Evolutionary conservation across 352 stramenopile genomes (phyloP).

Genomic region (Phytopythium sindhum): DNA sequence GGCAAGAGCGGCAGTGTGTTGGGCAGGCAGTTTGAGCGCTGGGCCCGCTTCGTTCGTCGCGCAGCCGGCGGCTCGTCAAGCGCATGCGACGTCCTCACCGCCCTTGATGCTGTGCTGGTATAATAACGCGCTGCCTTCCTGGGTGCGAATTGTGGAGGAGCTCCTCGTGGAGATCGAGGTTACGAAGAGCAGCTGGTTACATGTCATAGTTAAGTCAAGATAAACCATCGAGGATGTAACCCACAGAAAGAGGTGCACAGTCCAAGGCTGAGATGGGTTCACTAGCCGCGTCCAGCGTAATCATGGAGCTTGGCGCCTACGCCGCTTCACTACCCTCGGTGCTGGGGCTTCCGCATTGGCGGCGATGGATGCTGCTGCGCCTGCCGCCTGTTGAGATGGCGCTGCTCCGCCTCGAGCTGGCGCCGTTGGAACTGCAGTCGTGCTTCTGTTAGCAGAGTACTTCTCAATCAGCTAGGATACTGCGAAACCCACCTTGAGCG

Average conservation of each 20-base stretch:
- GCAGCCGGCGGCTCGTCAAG: too few species aligned
- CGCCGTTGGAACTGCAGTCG: slow-evolving; percentile 41
- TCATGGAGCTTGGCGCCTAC: background rate
- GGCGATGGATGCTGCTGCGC: background rate
- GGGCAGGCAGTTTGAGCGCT: background rate
- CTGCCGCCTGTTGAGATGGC: slow-evolving; percentile 42
- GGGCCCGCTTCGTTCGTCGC: background rate
- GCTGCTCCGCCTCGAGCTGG: slow-evolving; percentile 50
- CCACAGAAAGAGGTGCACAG: background rate
- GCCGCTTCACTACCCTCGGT: background rate
- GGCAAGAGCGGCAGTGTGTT: background rate
- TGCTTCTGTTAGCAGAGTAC: background rate
- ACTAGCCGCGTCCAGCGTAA: background rate
- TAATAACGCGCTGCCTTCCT: too few species aligned
- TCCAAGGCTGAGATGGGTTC: slow-evolving; percentile 1
- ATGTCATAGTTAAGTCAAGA: background rate
- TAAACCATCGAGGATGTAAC: background rate
- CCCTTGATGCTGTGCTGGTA: too few species aligned
- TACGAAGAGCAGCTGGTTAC: background rate
- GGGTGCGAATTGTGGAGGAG: background rate
- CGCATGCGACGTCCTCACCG: background rate
- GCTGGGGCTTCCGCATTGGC: background rate
- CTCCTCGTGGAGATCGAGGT: too few species aligned
- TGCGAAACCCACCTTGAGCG: slow-evolving; percentile 37
- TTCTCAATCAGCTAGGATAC: background rate